These are phyloP conservation scores for Trametes sanguinea DNA, from an alignment of 768 basidiomycete genomes.

Conservation along the genomic window DNA sequence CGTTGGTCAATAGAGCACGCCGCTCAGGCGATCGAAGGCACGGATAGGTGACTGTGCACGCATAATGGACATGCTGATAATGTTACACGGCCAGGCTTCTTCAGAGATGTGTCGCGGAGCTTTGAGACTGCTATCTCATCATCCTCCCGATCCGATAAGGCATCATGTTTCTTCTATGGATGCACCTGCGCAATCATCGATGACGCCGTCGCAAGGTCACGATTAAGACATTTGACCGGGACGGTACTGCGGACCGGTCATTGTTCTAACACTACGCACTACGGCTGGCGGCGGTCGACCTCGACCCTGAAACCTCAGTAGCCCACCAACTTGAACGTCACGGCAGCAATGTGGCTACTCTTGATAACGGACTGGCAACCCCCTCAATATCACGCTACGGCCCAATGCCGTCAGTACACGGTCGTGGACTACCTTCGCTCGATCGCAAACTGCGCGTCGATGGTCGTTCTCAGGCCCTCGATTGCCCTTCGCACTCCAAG, in stretches of 20 bases:
- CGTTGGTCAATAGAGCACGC: no score
- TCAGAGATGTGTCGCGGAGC: not conserved
- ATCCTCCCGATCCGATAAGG: slow-evolving; percentile 6
- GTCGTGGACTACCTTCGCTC: not conserved
- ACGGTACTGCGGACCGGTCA: slow-evolving; percentile 12
- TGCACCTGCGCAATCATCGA: slow-evolving; percentile 1
- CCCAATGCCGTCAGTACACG: not conserved
- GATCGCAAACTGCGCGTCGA: slow-evolving; percentile 1
- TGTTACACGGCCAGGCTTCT: no score
- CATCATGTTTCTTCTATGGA: not conserved
- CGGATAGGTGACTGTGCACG: no score
- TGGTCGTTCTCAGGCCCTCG: not conserved
- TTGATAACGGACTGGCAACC: not conserved
- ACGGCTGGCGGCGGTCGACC: not conserved
- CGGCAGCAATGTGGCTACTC: not conserved
- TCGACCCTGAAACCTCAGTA: no score
- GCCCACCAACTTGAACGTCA: not conserved
- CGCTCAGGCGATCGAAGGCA: no score
- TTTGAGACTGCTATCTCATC: not conserved
- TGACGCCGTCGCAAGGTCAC: not conserved
- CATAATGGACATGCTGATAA: no score
- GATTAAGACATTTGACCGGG: not conserved
- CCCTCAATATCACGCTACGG: not conserved
- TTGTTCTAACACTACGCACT: not conserved
- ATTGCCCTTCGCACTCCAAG: not conserved